phyloP scores from a whole-genome alignment of 257 asterid species.

The Fraxinus anomala region DNA sequence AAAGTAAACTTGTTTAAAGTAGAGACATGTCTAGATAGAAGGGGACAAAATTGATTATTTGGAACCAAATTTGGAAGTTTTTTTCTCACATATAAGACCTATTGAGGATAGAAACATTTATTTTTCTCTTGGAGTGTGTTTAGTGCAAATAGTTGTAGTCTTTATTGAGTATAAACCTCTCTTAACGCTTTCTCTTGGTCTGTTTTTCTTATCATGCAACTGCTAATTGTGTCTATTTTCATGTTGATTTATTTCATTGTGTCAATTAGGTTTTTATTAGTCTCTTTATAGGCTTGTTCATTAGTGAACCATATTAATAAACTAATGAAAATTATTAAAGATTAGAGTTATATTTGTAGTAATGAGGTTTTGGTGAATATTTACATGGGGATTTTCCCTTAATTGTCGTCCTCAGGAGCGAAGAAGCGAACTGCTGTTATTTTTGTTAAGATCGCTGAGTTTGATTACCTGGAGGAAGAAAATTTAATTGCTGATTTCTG shows the following conservation, averaged over 20 bases:
- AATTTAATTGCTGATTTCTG: slow-evolving; percentile 54
- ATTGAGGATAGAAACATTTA: not conserved
- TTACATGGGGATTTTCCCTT: slow-evolving; percentile 53
- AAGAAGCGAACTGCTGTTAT: slow-evolving; percentile 49
- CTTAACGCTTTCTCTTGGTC: not conserved
- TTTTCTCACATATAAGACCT: not conserved
- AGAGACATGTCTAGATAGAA: not conserved
- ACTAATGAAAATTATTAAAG: not conserved
- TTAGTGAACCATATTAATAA: not conserved
- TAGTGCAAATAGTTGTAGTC: not conserved
- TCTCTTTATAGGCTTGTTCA: not conserved
- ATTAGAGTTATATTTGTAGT: not conserved
- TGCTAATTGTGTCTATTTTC: not conserved
- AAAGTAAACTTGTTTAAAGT: not conserved
- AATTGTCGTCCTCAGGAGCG: slow-evolving; percentile 69
- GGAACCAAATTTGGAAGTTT: not conserved
- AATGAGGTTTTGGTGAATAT: slow-evolving; percentile 26
- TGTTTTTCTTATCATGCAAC: not conserved
- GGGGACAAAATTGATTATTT: not conserved
- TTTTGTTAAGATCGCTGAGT: slow-evolving; percentile 36
- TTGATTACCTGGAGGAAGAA: slow-evolving; percentile 48
- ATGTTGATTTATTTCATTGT: not conserved
- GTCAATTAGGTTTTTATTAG: not conserved
- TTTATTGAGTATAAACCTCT: not conserved
- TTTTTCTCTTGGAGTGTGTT: not conserved